Percentiles rank a stretch among this genome's conserved stretches.
Conservation (phyloP, 371 early-diverging fungal species). For the Syncephalastrum racemosum region DNA sequence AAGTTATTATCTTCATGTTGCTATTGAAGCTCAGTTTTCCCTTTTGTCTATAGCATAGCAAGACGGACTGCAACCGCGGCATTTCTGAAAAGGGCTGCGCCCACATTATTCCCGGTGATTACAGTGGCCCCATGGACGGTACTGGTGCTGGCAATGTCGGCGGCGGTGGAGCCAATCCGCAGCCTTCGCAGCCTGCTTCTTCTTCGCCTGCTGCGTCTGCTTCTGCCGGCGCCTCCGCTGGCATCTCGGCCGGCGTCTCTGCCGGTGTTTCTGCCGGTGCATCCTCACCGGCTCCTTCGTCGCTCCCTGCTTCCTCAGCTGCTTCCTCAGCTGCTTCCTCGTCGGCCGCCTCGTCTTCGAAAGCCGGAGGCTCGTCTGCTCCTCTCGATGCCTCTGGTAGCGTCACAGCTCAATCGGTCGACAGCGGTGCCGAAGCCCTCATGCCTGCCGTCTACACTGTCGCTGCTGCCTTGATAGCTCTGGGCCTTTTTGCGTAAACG, state of each 20-base stretch:
- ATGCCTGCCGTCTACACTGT: background rate
- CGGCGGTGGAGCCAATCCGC: background rate
- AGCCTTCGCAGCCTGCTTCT: slow-evolving; percentile 1
- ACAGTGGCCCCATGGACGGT: slow-evolving; percentile 39
- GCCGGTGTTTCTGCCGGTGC: slow-evolving; percentile 3
- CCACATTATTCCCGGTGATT: slow-evolving; percentile 55
- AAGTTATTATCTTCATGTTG: slow-evolving; percentile 15
- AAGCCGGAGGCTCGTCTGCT: background rate
- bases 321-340: slow-evolving; percentile 1
- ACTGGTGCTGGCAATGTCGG: slow-evolving; percentile 2
- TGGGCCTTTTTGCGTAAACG: too few species aligned
- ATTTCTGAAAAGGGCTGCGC: slow-evolving; percentile 53
- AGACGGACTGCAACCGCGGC: slow-evolving; percentile 46
- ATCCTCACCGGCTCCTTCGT: slow-evolving; percentile 5
- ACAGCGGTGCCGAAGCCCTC: slow-evolving; percentile 5
- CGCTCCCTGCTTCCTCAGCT: slow-evolving; percentile 4
- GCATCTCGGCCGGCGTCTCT: slow-evolving; percentile 4
- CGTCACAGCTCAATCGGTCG: slow-evolving; percentile 13
- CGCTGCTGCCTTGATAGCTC: too few species aligned
- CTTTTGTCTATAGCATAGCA: slow-evolving; percentile 20
- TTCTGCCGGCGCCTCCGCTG: slow-evolving; percentile 4
- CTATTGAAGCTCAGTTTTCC: background rate
- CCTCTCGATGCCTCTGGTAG: slow-evolving; percentile 3
- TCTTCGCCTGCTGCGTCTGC: background rate
- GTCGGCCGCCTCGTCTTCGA: slow-evolving; percentile 1